Conservation (phyloP, 495 filamentous ascomycete genomes). For the Patellaria atrata region DNA sequence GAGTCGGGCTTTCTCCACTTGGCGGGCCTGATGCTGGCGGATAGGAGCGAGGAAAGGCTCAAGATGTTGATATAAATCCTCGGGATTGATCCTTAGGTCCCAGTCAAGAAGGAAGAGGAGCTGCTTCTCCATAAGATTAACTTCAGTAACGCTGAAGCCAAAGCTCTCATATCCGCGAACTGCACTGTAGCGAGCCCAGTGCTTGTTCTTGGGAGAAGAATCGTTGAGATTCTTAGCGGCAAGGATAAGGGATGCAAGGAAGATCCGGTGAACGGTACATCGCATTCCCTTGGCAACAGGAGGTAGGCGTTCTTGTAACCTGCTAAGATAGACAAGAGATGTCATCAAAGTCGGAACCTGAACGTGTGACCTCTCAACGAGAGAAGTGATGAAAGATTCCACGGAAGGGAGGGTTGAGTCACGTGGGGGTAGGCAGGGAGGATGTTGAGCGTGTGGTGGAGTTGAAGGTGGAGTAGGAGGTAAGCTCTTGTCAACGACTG, state of each 20-base stretch:
- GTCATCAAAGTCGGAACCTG: slow-evolving; percentile 97
- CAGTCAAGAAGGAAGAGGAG: slow-evolving; percentile 85
- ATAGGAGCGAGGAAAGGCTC: slow-evolving; percentile 83
- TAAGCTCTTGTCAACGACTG: slow-evolving; percentile 37
- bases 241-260: slow-evolving; percentile 65
- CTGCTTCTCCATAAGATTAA: slow-evolving; percentile 98
- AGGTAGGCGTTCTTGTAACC: slow-evolving; percentile 69
- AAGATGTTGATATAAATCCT: slow-evolving; percentile 75
- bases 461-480: slow-evolving; percentile 55
- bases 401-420: slow-evolving; percentile 55
- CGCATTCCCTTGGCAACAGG: slow-evolving; percentile 93
- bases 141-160: slow-evolving; percentile 84
- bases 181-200: slow-evolving; percentile 85
- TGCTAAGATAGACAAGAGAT: slow-evolving; percentile 78
- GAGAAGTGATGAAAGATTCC: slow-evolving; percentile 77
- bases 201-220: slow-evolving; percentile 98
- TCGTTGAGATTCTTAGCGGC: slow-evolving; percentile 71
- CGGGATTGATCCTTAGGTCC: slow-evolving; percentile 70
- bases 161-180: slow-evolving; percentile 67
- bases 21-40: slow-evolving; percentile 32
- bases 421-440: slow-evolving; percentile 21
- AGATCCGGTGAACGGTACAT: slow-evolving; percentile 87
- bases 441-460: slow-evolving; percentile 48
- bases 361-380: slow-evolving; percentile 86
- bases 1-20: slow-evolving; percentile 29